Evolutionary conservation across 768 basidiomycete species (phyloP).

Genomic region (Amyloporia xantha): DNA sequence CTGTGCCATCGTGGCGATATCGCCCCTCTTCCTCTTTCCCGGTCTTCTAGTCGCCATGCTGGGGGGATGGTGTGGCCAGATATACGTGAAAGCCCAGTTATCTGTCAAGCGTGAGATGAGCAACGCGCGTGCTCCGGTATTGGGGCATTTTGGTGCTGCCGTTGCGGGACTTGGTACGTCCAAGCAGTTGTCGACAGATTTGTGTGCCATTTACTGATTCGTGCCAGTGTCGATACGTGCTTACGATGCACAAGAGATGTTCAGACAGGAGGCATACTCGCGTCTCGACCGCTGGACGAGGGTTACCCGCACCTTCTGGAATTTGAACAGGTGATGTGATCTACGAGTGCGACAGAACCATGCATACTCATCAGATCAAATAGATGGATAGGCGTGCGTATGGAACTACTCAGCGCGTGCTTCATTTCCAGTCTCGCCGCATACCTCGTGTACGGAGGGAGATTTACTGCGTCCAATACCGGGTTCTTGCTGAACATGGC

Average conservation of each 20-base stretch:
- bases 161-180: constrained; percentile 38
- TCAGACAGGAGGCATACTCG: constrained; percentile 31
- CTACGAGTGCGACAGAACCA: background rate
- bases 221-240: constrained; percentile 41
- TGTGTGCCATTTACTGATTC: background rate
- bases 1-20: constrained; percentile 31
- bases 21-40: constrained; percentile 36
- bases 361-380: background rate
- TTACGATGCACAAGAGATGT: constrained; percentile 41
- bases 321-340: constrained; percentile 30
- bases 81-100: constrained; percentile 50
- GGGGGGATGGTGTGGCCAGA: constrained; percentile 38
- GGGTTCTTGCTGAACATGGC: constrained; percentile 39
- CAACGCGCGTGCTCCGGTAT: too few relatives aligned
- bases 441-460: constrained; percentile 45
- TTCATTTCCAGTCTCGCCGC: constrained; percentile 46
- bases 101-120: constrained; percentile 54
- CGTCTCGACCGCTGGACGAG: constrained; percentile 41
- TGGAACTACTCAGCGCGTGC: constrained; percentile 49
- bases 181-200: background rate
- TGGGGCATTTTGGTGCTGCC: constrained; percentile 44
- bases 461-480: constrained; percentile 31
- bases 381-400: constrained; percentile 42
- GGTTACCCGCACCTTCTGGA: constrained; percentile 34
- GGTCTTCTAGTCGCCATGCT: constrained; percentile 30